These are phyloP conservation scores for Cryoendolithus antarcticus DNA, from an alignment of 2,329 filamentous ascomycete genomes.

Conservation along the genomic window DNA sequence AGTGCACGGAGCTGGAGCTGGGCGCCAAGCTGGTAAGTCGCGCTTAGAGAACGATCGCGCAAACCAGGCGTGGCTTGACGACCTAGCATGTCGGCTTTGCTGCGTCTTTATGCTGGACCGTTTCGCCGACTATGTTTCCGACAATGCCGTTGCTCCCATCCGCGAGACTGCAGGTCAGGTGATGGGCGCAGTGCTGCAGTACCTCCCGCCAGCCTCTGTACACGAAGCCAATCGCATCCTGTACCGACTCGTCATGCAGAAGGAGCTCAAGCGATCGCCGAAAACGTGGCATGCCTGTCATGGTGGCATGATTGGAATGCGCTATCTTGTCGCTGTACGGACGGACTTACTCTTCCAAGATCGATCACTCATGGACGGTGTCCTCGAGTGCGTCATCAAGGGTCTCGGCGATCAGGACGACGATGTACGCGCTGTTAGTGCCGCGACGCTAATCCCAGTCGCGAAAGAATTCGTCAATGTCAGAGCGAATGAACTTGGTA, in stretches of 20 bases:
- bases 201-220: slow-evolving; percentile 68
- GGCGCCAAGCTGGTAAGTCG: slow-evolving; percentile 58
- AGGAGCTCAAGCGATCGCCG: slow-evolving; percentile 59
- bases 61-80: slow-evolving; percentile 82
- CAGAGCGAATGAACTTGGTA: slow-evolving; percentile 63
- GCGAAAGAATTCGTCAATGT: slow-evolving; percentile 87
- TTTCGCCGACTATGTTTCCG: slow-evolving; percentile 94
- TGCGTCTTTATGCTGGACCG: slow-evolving; percentile 95
- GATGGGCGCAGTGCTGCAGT: slow-evolving; percentile 74
- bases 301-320: slow-evolving; percentile 91
- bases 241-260: slow-evolving; percentile 83
- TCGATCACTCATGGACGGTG: slow-evolving; percentile 76
- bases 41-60: slow-evolving; percentile 62
- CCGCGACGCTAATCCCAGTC: slow-evolving; percentile 93
- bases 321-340: slow-evolving; percentile 88
- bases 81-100: slow-evolving; percentile 86
- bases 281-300: slow-evolving; percentile 92
- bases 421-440: slow-evolving; percentile 91
- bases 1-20: slow-evolving; percentile 82
- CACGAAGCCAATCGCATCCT: slow-evolving; percentile 74
- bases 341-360: slow-evolving; percentile 84
- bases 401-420: slow-evolving; percentile 84
- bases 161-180: slow-evolving; percentile 92
- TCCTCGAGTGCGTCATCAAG: slow-evolving; percentile 87
- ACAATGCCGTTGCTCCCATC: slow-evolving; percentile 93